Percentiles rank a stretch among this genome's conserved stretches.
Conservation (phyloP, 441 rosid genomes). For the Syzygium syzygioides region DNA sequence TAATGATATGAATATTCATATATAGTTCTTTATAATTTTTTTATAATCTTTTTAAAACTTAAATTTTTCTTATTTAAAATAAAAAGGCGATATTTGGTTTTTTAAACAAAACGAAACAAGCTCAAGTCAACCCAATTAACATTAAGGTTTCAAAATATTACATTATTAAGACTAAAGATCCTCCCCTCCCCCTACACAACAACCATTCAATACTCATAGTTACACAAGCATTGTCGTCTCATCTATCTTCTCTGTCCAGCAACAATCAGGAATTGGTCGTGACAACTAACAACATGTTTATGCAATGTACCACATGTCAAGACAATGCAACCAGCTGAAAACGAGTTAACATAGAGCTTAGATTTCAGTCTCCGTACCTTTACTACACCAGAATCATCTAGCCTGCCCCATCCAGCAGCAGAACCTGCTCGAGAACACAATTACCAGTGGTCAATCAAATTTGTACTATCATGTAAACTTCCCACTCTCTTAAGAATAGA, state of each 20-base stretch:
- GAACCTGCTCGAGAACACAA: constrained; percentile 51
- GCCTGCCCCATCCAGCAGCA: constrained; percentile 98
- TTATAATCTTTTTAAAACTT: neutral
- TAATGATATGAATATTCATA: neutral
- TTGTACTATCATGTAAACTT: neutral
- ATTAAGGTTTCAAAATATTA: neutral
- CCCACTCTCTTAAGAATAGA: neutral
- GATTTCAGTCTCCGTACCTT: constrained; percentile 43
- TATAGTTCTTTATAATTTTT: neutral
- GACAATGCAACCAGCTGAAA: neutral
- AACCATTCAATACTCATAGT: neutral
- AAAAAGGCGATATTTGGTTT: neutral
- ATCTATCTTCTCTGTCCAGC: neutral
- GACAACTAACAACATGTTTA: neutral
- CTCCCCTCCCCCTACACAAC: neutral
- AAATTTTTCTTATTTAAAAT: neutral
- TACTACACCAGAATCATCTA: constrained; percentile 91
- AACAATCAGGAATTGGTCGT: neutral
- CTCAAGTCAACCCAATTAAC: neutral
- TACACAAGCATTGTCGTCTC: neutral
- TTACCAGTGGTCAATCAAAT: neutral
- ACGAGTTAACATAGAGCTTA: neutral
- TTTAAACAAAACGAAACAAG: neutral
- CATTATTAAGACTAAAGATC: neutral
- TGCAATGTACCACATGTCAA: neutral